Percentiles rank a stretch among this genome's conserved stretches.
Conservation (phyloP, 2,329 filamentous ascomycete genomes). For the Aspergillus piperis region DNA sequence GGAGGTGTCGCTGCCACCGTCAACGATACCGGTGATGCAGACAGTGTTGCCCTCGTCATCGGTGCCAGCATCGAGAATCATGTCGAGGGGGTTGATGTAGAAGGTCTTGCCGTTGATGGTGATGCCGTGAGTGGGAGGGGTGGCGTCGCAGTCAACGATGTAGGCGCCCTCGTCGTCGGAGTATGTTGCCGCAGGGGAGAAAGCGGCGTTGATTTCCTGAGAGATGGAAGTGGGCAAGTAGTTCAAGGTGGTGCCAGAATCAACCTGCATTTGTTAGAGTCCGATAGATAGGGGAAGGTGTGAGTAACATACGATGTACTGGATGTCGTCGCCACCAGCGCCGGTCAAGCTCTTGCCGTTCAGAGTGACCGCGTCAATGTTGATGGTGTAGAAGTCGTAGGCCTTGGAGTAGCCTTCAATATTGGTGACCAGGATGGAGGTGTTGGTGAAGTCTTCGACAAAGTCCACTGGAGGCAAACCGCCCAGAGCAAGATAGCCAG, state of each 20-base stretch:
- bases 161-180: constrained; percentile 35
- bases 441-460: constrained; percentile 14
- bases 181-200: constrained; percentile 43
- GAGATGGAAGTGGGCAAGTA: constrained; percentile 38
- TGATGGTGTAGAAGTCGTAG: constrained; percentile 22
- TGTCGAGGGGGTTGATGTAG: constrained; percentile 29
- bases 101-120: constrained; percentile 39
- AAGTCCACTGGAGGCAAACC: constrained; percentile 20
- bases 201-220: constrained; percentile 43
- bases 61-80: constrained; percentile 28
- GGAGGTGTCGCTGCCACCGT: constrained; percentile 16
- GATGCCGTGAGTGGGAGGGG: constrained; percentile 45
- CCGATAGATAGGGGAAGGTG: background rate
- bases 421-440: constrained; percentile 22
- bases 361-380: constrained; percentile 20
- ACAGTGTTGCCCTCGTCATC: constrained; percentile 16
- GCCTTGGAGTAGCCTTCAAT: constrained; percentile 14
- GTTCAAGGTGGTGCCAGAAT: constrained; percentile 35
- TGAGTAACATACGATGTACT: constrained; percentile 13
- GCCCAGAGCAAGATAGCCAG: constrained; percentile 23
- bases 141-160: constrained; percentile 46
- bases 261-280: constrained; percentile 10
- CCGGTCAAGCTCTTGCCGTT: constrained; percentile 12
- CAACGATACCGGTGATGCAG: constrained; percentile 21
- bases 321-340: background rate